Conservation (phyloP, 73 alveolate species). For the Paramecium primaurelia region DNA sequence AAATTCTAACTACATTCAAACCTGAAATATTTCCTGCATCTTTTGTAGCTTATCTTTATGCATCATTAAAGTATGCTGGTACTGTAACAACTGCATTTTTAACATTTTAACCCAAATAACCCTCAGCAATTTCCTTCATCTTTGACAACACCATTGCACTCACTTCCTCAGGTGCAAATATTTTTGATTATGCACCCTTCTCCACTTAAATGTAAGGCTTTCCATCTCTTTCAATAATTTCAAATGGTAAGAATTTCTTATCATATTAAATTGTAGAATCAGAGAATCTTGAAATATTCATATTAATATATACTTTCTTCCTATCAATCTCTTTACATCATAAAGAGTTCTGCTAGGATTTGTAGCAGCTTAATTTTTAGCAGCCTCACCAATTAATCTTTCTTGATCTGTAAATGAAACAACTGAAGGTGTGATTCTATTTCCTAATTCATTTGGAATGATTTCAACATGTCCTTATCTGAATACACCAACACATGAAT, state of each 20-base stretch:
- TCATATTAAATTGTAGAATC: constrained; percentile 88
- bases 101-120: constrained; percentile 91
- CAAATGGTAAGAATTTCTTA: constrained; percentile 89
- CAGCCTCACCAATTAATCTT: constrained; percentile 94
- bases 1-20: constrained; percentile 74
- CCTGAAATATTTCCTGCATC: constrained; percentile 93
- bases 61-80: constrained; percentile 94
- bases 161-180: constrained; percentile 93
- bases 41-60: constrained; percentile 95
- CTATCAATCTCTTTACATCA: constrained; percentile 84
- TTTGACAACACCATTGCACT: constrained; percentile 88
- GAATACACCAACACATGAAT: constrained; percentile 93
- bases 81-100: constrained; percentile 81
- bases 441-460: constrained; percentile 88
- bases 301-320: constrained; percentile 57
- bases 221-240: constrained; percentile 82
- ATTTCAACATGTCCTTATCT: constrained; percentile 89
- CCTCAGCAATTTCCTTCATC: constrained; percentile 93
- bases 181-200: constrained; percentile 64
- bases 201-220: constrained; percentile 91
- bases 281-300: constrained; percentile 57
- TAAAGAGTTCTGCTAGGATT: constrained; percentile 86
- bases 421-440: constrained; percentile 92
- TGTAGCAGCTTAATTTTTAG: constrained; percentile 83
- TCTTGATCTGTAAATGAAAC: constrained; percentile 93